phyloP scores from a whole-genome alignment of 2,329 filamentous ascomycete species.

The Fonsecaea pedrosoi region DNA sequence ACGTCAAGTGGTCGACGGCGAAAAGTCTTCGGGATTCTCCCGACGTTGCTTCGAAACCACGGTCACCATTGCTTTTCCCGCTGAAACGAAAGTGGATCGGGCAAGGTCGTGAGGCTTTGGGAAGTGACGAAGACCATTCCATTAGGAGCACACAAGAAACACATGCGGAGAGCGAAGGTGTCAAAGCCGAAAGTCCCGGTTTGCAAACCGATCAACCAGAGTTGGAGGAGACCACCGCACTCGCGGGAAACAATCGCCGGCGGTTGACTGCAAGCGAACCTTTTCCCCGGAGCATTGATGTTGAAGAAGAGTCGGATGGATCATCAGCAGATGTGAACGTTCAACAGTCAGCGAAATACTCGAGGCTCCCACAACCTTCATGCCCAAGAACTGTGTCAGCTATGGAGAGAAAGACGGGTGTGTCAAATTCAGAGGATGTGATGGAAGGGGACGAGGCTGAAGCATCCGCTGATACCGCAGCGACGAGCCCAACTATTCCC shows the following conservation, averaged over 20 bases:
- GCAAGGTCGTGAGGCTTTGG: slow-evolving; percentile 4
- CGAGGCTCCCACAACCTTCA: slow-evolving; percentile 7
- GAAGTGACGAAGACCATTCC: not conserved
- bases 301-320: slow-evolving; percentile 12
- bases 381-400: slow-evolving; percentile 14
- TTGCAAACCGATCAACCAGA: not conserved
- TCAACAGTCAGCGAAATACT: slow-evolving; percentile 15
- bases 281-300: slow-evolving; percentile 2
- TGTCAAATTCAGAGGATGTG: not conserved
- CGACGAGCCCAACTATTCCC: slow-evolving; percentile 11
- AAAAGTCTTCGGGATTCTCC: not conserved
- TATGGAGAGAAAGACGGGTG: slow-evolving; percentile 2
- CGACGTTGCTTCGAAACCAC: not conserved
- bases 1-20: not conserved
- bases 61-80: not conserved
- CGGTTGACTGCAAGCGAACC: slow-evolving; percentile 21
- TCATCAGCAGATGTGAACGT: slow-evolving; percentile 11
- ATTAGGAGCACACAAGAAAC: not conserved
- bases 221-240: not conserved
- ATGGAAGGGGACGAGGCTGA: not conserved
- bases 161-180: not conserved
- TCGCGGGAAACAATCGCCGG: slow-evolving; percentile 1
- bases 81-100: slow-evolving; percentile 14
- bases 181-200: not conserved
- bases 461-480: slow-evolving; percentile 9